Conservation (phyloP, 2,329 filamentous ascomycete genomes). For the Trichophyton equinum region DNA sequence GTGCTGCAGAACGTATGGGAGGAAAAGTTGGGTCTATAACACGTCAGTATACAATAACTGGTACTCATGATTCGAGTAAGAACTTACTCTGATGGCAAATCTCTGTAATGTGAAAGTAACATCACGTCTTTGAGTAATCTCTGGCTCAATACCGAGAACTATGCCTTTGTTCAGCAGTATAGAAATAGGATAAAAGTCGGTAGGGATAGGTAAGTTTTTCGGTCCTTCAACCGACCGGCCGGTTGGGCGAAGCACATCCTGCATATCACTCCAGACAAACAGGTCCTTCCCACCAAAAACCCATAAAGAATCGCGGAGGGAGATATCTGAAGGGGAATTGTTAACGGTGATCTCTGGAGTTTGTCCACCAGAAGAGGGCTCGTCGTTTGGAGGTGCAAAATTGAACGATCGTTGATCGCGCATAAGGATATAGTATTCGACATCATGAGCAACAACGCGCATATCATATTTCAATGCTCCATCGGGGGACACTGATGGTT, state of each 20-base stretch:
- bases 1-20: conserved; percentile 74
- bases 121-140: conserved; percentile 85
- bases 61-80: not conserved
- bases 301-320: conserved; percentile 80
- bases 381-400: conserved; percentile 37
- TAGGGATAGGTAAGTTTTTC: conserved; percentile 58
- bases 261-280: conserved; percentile 78
- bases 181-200: conserved; percentile 95
- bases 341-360: conserved; percentile 27
- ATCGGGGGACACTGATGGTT: conserved; percentile 69
- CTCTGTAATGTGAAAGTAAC: conserved; percentile 68
- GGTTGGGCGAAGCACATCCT: conserved; percentile 62
- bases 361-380: conserved; percentile 38
- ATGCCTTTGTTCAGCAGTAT: conserved; percentile 81
- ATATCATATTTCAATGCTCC: conserved; percentile 94
- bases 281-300: conserved; percentile 80
- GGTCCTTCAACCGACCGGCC: conserved; percentile 53
- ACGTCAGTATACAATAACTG: not conserved
- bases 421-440: conserved; percentile 90
- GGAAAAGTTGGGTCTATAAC: conserved; percentile 71
- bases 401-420: conserved; percentile 57
- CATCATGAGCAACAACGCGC: conserved; percentile 88
- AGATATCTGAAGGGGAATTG: conserved; percentile 35
- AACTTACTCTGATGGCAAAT: conserved; percentile 68
- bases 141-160: conserved; percentile 78